Evolutionary conservation across 2,329 filamentous ascomycete species (phyloP).

Genomic region (Neofusicoccum laricinum): DNA sequence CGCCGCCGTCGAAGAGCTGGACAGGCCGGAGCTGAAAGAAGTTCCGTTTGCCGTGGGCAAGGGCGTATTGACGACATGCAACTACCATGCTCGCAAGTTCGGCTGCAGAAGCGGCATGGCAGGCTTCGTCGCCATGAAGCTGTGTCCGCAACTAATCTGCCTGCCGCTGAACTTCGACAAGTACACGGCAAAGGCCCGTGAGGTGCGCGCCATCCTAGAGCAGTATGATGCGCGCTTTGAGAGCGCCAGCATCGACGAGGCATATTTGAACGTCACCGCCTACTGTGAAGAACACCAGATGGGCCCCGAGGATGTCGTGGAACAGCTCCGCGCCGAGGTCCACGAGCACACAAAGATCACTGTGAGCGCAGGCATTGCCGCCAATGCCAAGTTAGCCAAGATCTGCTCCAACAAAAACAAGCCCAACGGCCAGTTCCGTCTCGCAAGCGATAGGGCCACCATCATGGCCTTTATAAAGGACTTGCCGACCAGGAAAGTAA

Average conservation of each 20-base stretch:
- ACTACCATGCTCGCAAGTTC: conserved; percentile 86
- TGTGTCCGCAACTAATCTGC: conserved; percentile 82
- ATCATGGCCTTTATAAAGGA: conserved; percentile 85
- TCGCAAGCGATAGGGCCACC: conserved; percentile 67
- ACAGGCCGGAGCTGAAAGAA: conserved; percentile 76
- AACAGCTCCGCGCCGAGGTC: conserved; percentile 74
- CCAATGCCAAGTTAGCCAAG: conserved; percentile 90
- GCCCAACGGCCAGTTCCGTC: conserved; percentile 83
- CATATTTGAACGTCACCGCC: conserved; percentile 87
- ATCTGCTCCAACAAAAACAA: conserved; percentile 96
- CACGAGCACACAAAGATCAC: conserved; percentile 76
- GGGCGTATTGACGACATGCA: conserved; percentile 69
- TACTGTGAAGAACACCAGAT: conserved; percentile 72
- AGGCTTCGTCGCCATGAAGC: conserved; percentile 87
- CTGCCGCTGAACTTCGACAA: conserved; percentile 86
- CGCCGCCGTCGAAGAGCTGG: conserved; percentile 78
- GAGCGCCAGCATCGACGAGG: conserved; percentile 92
- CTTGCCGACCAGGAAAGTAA: conserved; percentile 84
- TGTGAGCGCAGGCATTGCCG: conserved; percentile 89
- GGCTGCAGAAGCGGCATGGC: conserved; percentile 96
- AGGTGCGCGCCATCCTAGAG: conserved; percentile 77
- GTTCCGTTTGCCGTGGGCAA: conserved; percentile 88
- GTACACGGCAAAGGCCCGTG: conserved; percentile 84
- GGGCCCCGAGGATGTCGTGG: conserved; percentile 68
- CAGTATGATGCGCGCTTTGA: conserved; percentile 91